Evolutionary conservation across 805 yeast genomes (phyloP).

Genomic region (Pichia ethanolica): DNA sequence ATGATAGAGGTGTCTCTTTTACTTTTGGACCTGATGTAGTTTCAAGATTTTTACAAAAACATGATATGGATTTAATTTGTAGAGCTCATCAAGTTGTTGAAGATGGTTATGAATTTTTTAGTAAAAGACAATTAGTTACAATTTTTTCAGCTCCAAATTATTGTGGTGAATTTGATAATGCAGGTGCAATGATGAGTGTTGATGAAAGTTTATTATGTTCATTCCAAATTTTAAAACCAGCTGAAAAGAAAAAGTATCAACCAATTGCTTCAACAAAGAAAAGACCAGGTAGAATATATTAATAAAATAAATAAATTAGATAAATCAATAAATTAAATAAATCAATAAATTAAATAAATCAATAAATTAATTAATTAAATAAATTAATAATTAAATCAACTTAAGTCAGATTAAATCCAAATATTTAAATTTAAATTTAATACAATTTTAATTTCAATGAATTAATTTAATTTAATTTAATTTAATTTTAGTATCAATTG

Average conservation of each 20-base stretch:
- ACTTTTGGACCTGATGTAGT: conserved; percentile 99
- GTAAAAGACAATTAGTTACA: conserved; percentile 93
- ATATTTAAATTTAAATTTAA: too few species aligned
- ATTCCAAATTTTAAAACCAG: conserved; percentile 94
- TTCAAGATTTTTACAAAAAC: conserved; percentile 90
- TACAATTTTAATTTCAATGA: too few species aligned
- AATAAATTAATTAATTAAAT: not conserved
- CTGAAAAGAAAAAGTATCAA: conserved; percentile 79
- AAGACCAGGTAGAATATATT: conserved; percentile 10
- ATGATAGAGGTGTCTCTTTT: conserved; percentile 97
- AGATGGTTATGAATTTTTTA: conserved; percentile 96
- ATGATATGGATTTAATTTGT: conserved; percentile 96
- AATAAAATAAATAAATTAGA: not conserved
- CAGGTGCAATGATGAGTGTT: conserved; percentile 99
- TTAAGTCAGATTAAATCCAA: too few species aligned
- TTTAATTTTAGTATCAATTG: too few species aligned
- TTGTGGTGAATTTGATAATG: conserved; percentile 98
- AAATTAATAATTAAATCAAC: too few species aligned
- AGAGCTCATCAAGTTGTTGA: conserved; percentile 99
- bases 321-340: not conserved
- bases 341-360: not conserved
- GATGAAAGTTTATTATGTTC: conserved; percentile 95
- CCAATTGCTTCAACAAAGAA: conserved; percentile 8
- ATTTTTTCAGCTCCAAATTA: conserved; percentile 95
- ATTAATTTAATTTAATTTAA: too few species aligned